Evolutionary conservation across 2,329 filamentous ascomycete genomes (phyloP), one percentile per base, ranked within the genome.

Genomic region (Alternaria sp.): DNA sequence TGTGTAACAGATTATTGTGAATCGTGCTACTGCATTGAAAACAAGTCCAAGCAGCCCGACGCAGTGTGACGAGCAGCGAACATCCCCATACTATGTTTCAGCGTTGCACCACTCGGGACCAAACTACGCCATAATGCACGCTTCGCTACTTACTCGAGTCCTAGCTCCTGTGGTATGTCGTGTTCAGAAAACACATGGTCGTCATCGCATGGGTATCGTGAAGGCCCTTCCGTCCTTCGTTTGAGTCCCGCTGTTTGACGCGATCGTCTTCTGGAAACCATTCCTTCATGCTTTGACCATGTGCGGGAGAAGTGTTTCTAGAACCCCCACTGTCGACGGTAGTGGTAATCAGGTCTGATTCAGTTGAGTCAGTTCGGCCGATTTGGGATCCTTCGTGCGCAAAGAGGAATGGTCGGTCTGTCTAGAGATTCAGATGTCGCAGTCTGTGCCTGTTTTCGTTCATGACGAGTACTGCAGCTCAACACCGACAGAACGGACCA

Each of bases 381-480:
- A 39, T 47, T 53, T 32, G 51, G 51, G 26, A 49, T 57, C 62
- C 59, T 53, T 58, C 36, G 38, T 51, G 47, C 48, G 58, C 24
- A 42, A 62, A 57, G 57, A 51, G 39, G 49, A 51, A 52, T 49
- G 36, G 47, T 56, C 54, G 43, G 52, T 60, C 48, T 54, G 48
- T 54, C 41, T 30, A 51, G 41, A 54, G 38, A 62, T 49, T 41
- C 20, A 57, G 51, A 49, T 57, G 47, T 66, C 52, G 46, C 38
- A 30, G 44, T 49, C 34, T 54, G 52, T 46, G 22, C 24, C 20
- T 44, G 46, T 75, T 70, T 65, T 69, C 68, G 66, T 69, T 89
- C 82, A 93, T 24, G 90, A 93, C 11, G 91, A 94, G 79, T 93
- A 95, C 75, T 94, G 91, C 44, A 95, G 83, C 79, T 94, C 91